phyloP scores from a whole-genome alignment of 2,329 filamentous ascomycete species.

The Fusarium albidum region DNA sequence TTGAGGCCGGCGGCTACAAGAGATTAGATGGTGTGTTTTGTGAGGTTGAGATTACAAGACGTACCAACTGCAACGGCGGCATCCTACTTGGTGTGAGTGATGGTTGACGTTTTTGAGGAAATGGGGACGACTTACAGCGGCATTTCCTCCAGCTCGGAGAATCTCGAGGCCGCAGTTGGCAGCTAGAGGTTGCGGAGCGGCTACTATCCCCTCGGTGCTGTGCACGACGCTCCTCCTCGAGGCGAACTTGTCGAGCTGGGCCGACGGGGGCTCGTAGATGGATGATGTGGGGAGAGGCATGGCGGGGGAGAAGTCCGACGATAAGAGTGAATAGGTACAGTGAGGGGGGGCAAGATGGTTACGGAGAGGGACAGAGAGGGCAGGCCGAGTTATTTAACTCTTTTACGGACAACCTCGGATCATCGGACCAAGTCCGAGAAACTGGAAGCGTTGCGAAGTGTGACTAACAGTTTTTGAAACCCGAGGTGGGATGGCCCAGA shows the following conservation, averaged over 20 bases:
- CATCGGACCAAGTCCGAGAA: constrained; percentile 5
- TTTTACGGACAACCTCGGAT: constrained; percentile 16
- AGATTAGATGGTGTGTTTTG: not conserved
- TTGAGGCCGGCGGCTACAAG: constrained; percentile 83
- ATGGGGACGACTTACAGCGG: constrained; percentile 70
- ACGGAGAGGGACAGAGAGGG: not conserved
- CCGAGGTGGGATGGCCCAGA: constrained; percentile 12
- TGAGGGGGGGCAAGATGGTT: not conserved
- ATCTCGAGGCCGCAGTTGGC: constrained; percentile 87
- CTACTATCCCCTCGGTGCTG: constrained; percentile 89
- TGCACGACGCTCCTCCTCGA: constrained; percentile 92
- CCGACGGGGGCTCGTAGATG: constrained; percentile 55
- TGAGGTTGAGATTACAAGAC: constrained; percentile 38
- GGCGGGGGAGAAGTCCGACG: not conserved
- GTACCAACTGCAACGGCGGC: constrained; percentile 91
- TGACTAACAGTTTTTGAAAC: not conserved
- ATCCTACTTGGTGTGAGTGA: constrained; percentile 64
- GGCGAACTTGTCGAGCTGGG: constrained; percentile 70
- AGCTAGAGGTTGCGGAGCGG: constrained; percentile 89
- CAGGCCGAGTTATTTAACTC: not conserved
- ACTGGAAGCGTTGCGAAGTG: not conserved
- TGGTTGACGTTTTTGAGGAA: not conserved
- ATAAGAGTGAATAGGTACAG: too few species aligned
- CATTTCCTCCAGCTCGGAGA: constrained; percentile 89
- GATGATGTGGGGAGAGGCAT: constrained; percentile 60